Evolutionary conservation across 805 yeast species (phyloP).

Genomic region (Starmerella sp.): DNA sequence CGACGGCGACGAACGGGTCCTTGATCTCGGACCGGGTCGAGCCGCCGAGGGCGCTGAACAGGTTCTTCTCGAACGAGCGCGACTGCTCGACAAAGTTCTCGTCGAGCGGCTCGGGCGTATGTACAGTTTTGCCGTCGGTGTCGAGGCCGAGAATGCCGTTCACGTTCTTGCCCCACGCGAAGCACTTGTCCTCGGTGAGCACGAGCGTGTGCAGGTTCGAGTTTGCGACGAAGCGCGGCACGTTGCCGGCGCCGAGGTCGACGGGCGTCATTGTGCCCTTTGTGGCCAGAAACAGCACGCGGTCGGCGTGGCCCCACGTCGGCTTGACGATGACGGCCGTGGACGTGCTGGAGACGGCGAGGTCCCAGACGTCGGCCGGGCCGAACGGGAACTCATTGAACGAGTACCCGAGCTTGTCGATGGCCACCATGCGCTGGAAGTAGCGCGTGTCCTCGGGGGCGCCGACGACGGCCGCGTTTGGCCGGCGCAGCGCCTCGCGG

Average conservation of each 20-base stretch:
- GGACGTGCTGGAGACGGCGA: constrained; percentile 11
- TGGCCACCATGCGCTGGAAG: constrained; percentile 4
- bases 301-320: constrained; percentile 1
- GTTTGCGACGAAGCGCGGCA: constrained; percentile 11
- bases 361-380: constrained; percentile 17
- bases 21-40: background rate
- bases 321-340: constrained; percentile 9
- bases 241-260: constrained; percentile 1
- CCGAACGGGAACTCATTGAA: constrained; percentile 5
- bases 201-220: constrained; percentile 17
- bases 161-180: constrained; percentile 22
- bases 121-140: constrained; percentile 11
- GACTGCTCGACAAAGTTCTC: constrained; percentile 10
- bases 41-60: constrained; percentile 17
- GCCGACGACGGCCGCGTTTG: constrained; percentile 8
- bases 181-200: constrained; percentile 16
- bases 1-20: constrained; percentile 14
- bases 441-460: background rate
- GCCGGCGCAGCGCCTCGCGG: constrained; percentile 16
- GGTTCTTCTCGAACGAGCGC: constrained; percentile 5
- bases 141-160: constrained; percentile 21
- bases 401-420: constrained; percentile 6
- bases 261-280: background rate
- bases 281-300: background rate
- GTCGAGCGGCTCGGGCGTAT: constrained; percentile 13